phyloP scores from a whole-genome alignment of 164 flowering plant species.

The Chloranthus sessilifolius region DNA sequence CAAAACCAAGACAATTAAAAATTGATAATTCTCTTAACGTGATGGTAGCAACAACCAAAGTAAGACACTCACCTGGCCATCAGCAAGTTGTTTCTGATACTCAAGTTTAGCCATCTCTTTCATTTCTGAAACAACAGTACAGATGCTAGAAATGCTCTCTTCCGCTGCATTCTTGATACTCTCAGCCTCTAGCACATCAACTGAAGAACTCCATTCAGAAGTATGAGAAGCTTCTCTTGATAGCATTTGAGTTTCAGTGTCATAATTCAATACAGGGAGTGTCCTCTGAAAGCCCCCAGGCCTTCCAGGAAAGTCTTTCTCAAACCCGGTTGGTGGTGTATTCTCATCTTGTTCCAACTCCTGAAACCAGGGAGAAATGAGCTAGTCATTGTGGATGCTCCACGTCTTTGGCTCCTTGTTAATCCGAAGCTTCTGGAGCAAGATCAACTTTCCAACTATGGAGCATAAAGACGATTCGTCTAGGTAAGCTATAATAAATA shows the following conservation, averaged over 20 bases:
- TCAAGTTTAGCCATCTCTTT: conserved; percentile 72
- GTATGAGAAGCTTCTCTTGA: conserved; percentile 29
- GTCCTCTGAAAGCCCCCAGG: conserved; percentile 23
- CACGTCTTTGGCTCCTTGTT: conserved; percentile 58
- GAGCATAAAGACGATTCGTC: conserved; percentile 32
- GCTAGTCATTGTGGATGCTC: conserved; percentile 26
- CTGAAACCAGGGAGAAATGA: conserved; percentile 20
- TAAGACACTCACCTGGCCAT: conserved; percentile 40
- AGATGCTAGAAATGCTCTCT: conserved; percentile 66
- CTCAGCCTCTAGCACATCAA: conserved; percentile 18
- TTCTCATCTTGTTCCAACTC: conserved; percentile 21
- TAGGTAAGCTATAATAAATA: too few species aligned
- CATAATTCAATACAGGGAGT: conserved; percentile 18
- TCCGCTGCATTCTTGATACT: conserved; percentile 26
- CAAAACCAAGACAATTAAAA: too few species aligned
- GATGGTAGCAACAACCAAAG: too few species aligned
- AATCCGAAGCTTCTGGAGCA: conserved; percentile 24
- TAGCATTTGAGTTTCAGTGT: conserved; percentile 13
- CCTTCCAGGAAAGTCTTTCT: conserved; percentile 32
- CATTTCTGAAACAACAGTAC: conserved; percentile 64
- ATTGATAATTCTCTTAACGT: too few species aligned
- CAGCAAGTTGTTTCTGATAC: conserved; percentile 46
- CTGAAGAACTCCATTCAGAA: conserved; percentile 19
- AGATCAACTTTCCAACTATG: conserved; percentile 8
- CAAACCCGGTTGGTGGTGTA: conserved; percentile 35